phyloP scores from a whole-genome alignment of 2,329 filamentous ascomycete genomes.

The Trichoderma gracile region DNA sequence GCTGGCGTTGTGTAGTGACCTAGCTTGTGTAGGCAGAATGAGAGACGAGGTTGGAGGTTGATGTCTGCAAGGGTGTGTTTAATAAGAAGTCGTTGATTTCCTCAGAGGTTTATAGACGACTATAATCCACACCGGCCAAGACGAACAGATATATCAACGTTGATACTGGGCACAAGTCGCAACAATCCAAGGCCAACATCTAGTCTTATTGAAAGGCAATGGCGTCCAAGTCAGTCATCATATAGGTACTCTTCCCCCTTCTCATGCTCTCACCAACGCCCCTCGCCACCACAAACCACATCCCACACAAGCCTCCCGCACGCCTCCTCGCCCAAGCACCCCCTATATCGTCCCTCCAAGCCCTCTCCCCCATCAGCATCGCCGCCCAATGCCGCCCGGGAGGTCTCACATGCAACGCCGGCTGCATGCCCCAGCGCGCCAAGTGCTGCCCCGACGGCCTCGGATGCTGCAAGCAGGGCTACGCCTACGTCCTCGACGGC shows the following conservation, averaged over 20 bases:
- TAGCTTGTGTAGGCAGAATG: too few relatives aligned
- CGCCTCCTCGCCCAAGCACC: conserved; percentile 6
- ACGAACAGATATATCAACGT: too few relatives aligned
- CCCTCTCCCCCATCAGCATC: not conserved
- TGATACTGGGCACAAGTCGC: too few relatives aligned
- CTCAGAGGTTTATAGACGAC: too few relatives aligned
- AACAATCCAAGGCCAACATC: not conserved
- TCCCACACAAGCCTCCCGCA: conserved; percentile 11
- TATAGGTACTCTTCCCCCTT: too few relatives aligned
- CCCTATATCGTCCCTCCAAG: not conserved
- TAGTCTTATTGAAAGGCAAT: not conserved
- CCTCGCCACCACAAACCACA: conserved; percentile 9
- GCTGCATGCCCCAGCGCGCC: conserved; percentile 5
- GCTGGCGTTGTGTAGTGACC: not conserved
- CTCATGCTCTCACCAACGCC: not conserved
- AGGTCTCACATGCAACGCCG: conserved; percentile 2
- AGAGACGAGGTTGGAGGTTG: too few relatives aligned
- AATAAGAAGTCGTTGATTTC: not conserved
- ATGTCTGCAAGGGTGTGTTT: not conserved
- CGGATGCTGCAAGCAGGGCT: conserved; percentile 10
- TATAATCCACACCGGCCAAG: too few relatives aligned
- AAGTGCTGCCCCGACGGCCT: conserved; percentile 2
- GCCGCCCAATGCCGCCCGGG: conserved; percentile 11
- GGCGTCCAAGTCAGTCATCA: too few relatives aligned
- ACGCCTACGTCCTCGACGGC: not conserved